Evolutionary conservation across 2,329 filamentous ascomycete species (phyloP), one percentile per base, ranked within the genome.

Genomic region (Cordyceps cateniannulata): DNA sequence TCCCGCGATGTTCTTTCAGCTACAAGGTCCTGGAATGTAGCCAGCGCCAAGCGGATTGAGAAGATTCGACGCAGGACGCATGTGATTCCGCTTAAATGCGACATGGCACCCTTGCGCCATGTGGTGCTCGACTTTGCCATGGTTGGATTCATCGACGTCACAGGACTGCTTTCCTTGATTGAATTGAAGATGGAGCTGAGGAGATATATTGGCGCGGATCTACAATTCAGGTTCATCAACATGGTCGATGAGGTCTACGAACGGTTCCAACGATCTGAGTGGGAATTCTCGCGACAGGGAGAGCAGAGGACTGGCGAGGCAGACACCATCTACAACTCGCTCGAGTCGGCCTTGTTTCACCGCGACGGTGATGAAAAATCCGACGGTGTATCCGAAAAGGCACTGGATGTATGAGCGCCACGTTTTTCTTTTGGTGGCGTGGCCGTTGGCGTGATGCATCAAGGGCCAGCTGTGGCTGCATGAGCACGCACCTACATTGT

Each of bases 21-120:
- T 0, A 76, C 79, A 27, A 75, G 81, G 3, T 82, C 75, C 62
- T 85, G 83, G 83, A 83, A 80, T 29, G 80, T 83, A 0, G 76
- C 78, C 0, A 77, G 75, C 1, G 76, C 79, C 65, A 77, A 78
- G 35, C 76, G 78, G 12, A 74, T 84, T 0, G 69, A 69, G 0
- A 74, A 75, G 20, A 73, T 85, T 0, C 77, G 82, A 3, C 73
- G 70, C 27, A 60, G 70, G 14, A 73, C 72, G 32, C 70, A 71
- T 6, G 71, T 79, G 35, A 63, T 62, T 0, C 68, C 72, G 7
- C 50, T 72, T 1, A 62, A 69, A 70, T 71, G 62, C 70, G 69
- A 60, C 69, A 65, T 62, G 1, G 71, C 75, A 0, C 75, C 74
- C 0, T 76, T 85, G 20, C 71, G 73, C 1, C 69, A 80, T 2